These are phyloP conservation scores for Ascocoryne sarcoides DNA, from an alignment of 2,329 filamentous ascomycete genomes.

Conservation along the genomic window DNA sequence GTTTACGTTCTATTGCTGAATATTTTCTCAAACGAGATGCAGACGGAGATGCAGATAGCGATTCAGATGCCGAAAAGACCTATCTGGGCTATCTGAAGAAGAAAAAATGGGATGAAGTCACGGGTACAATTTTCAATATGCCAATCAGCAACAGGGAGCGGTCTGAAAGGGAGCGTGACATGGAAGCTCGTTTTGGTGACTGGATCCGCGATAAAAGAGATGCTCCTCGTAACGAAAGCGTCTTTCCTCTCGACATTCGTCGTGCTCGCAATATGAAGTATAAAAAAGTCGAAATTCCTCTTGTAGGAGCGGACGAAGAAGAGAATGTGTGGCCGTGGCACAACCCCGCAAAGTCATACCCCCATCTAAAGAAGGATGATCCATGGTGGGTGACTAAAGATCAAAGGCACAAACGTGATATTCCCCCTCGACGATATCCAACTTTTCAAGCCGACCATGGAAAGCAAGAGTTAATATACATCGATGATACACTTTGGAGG, in stretches of 20 bases:
- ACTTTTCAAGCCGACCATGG: conserved; percentile 1
- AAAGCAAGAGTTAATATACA: conserved; percentile 4
- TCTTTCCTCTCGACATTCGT: conserved; percentile 25
- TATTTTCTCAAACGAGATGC: neutral
- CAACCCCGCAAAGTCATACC: conserved; percentile 3
- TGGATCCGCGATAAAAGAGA: conserved; percentile 1
- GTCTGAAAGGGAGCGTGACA: conserved; percentile 5
- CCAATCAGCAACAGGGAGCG: conserved; percentile 14
- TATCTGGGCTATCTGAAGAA: conserved; percentile 2
- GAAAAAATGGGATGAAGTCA: conserved; percentile 25
- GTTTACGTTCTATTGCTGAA: neutral
- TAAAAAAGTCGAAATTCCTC: neutral
- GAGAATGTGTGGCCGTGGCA: conserved; percentile 7
- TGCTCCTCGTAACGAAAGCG: neutral
- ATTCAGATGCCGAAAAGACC: conserved; percentile 1
- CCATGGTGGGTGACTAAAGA: conserved; percentile 20
- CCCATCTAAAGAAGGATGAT: conserved; percentile 12
- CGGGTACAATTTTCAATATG: conserved; percentile 24
- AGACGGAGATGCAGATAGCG: neutral
- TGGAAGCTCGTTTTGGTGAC: conserved; percentile 5
- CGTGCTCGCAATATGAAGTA: conserved; percentile 3
- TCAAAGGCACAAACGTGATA: conserved; percentile 14
- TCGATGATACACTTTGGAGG: conserved; percentile 16
- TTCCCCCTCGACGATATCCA: conserved; percentile 17
- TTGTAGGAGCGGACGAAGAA: neutral